These are phyloP conservation scores for Tolypocladium album DNA, from an alignment of 2,329 filamentous ascomycete species.

Conservation along the genomic window DNA sequence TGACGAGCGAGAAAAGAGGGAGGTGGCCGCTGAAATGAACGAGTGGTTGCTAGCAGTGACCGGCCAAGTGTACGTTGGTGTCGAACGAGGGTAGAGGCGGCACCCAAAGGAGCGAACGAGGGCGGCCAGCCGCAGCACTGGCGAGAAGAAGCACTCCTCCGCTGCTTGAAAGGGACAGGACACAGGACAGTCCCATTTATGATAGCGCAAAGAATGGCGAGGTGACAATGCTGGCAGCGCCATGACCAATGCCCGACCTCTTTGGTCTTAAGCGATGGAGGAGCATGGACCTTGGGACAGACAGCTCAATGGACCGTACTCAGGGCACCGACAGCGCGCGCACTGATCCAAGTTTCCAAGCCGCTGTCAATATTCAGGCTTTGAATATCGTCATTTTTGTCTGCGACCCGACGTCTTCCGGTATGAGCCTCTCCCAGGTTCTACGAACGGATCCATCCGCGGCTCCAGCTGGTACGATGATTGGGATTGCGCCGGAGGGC, in stretches of 20 bases:
- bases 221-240: not conserved
- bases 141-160: not conserved
- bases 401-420: not conserved
- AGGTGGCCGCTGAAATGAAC: not conserved
- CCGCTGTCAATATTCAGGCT: not conserved
- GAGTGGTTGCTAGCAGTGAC: not conserved
- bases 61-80: not conserved
- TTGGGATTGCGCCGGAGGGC: not conserved
- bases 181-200: too few relatives aligned
- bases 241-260: not conserved
- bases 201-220: too few relatives aligned
- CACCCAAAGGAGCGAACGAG: not conserved
- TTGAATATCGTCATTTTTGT: not conserved
- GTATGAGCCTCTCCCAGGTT: not conserved
- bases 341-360: not conserved
- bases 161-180: too few relatives aligned
- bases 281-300: not conserved
- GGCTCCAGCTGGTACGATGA: not conserved
- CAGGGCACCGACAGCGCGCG: not conserved
- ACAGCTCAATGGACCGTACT: not conserved
- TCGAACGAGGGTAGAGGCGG: not conserved
- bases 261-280: not conserved
- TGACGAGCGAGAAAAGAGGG: not conserved
- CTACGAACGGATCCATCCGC: not conserved
- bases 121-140: not conserved